Conservation (phyloP, 2,329 filamentous ascomycete genomes). For the Cladosporium sp. region DNA sequence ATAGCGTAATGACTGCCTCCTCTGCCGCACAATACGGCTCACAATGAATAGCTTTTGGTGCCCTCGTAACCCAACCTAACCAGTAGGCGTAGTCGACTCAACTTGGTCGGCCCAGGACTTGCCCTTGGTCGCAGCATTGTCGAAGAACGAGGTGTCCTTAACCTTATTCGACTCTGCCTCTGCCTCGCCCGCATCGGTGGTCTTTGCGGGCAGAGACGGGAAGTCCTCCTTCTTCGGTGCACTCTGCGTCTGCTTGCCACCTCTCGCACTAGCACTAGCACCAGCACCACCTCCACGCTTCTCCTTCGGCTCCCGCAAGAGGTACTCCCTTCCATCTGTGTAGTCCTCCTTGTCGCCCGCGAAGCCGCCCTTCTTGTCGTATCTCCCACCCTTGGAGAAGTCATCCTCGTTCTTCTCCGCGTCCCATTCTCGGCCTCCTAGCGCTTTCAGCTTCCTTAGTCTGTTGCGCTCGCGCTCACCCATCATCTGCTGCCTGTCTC, state of each 20-base stretch:
- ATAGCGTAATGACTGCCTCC: not conserved
- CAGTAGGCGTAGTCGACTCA: constrained; percentile 29
- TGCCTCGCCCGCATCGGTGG: not conserved
- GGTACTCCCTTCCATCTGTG: constrained; percentile 37
- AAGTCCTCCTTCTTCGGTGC: constrained; percentile 45
- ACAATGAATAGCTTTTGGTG: not conserved
- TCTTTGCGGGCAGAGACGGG: constrained; percentile 42
- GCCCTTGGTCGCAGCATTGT: constrained; percentile 20
- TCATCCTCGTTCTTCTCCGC: constrained; percentile 60
- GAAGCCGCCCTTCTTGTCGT: constrained; percentile 31
- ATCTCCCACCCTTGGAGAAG: constrained; percentile 35
- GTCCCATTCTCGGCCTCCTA: constrained; percentile 63
- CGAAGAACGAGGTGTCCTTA: not conserved
- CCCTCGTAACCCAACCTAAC: not conserved
- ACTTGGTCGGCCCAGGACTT: constrained; percentile 50
- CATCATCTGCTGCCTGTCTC: constrained; percentile 60
- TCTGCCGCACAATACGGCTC: not conserved
- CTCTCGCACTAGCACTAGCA: constrained; percentile 21
- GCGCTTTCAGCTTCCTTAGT: constrained; percentile 58
- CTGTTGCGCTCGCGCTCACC: constrained; percentile 63
- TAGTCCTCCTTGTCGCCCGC: constrained; percentile 35
- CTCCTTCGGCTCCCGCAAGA: constrained; percentile 31
- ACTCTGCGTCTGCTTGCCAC: constrained; percentile 33
- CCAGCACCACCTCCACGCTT: constrained; percentile 23
- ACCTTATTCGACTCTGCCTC: constrained; percentile 4